These are phyloP conservation scores for Suillus hirtellus DNA, from an alignment of 768 basidiomycete genomes.

Conservation along the genomic window DNA sequence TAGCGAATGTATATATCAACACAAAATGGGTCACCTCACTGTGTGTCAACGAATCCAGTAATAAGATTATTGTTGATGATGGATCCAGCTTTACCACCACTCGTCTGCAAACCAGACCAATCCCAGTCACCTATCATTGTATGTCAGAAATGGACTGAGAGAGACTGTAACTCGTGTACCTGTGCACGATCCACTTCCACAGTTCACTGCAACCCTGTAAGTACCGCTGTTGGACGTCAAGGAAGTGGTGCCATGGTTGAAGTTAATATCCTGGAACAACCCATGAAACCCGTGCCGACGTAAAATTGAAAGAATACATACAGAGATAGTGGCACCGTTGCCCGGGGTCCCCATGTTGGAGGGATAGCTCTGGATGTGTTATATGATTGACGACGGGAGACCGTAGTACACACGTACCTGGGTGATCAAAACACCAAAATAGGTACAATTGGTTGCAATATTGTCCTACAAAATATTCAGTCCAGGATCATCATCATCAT, in stretches of 20 bases:
- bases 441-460: conserved; percentile 45
- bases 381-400: not conserved
- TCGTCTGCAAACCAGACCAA: conserved; percentile 46
- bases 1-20: too few species aligned
- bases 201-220: conserved; percentile 52
- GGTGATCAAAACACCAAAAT: conserved; percentile 62
- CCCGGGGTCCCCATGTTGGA: conserved; percentile 52
- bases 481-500: not conserved
- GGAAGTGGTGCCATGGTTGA: conserved; percentile 40
- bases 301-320: conserved; percentile 29
- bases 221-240: conserved; percentile 46
- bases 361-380: conserved; percentile 52
- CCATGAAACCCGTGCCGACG: not conserved
- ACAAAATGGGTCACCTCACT: not conserved
- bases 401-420: conserved; percentile 36
- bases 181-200: conserved; percentile 51
- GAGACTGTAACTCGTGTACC: conserved; percentile 33
- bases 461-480: conserved; percentile 42
- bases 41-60: conserved; percentile 27
- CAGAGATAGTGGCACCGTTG: conserved; percentile 57
- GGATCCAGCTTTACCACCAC: conserved; percentile 45
- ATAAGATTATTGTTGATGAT: conserved; percentile 33
- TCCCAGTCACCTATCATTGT: conserved; percentile 46
- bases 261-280: conserved; percentile 46
- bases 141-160: not conserved